phyloP scores from a whole-genome alignment of 2,329 filamentous ascomycete species.

The Venturia effusa region DNA sequence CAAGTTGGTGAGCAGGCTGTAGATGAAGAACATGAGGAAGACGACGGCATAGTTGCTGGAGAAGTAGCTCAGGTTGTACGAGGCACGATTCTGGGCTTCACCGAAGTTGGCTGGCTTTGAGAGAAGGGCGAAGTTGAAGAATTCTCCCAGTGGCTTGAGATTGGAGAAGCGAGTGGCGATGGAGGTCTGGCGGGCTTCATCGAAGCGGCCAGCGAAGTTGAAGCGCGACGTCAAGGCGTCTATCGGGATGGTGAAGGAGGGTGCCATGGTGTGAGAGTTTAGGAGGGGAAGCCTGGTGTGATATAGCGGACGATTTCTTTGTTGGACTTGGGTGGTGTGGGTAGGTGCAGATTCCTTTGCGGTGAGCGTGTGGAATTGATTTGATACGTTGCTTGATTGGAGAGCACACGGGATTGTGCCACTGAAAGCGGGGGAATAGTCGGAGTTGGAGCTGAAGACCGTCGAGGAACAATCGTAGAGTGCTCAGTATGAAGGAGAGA shows the following conservation, averaged over 20 bases:
- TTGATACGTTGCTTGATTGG: slow-evolving; percentile 3
- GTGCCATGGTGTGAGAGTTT: slow-evolving; percentile 5
- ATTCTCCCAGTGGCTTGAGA: slow-evolving; percentile 81
- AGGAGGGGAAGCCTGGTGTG: not conserved
- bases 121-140: slow-evolving; percentile 89
- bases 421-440: not conserved
- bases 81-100: slow-evolving; percentile 83
- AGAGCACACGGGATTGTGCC: not conserved
- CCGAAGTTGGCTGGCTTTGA: slow-evolving; percentile 88
- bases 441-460: not conserved
- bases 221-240: slow-evolving; percentile 85
- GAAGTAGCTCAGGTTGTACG: slow-evolving; percentile 96
- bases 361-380: not conserved
- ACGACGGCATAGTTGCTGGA: slow-evolving; percentile 96
- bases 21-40: slow-evolving; percentile 91
- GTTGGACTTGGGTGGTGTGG: slow-evolving; percentile 4
- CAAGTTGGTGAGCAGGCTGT: slow-evolving; percentile 82
- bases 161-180: slow-evolving; percentile 80
- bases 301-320: not conserved
- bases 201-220: slow-evolving; percentile 76
- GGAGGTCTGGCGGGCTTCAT: slow-evolving; percentile 68
- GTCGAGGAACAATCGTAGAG: not conserved
- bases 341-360: slow-evolving; percentile 2
- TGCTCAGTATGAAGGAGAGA: not conserved
- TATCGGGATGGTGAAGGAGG: slow-evolving; percentile 71